phyloP scores from a whole-genome alignment of 805 yeast species.

The Ogataea polymorpha region DNA sequence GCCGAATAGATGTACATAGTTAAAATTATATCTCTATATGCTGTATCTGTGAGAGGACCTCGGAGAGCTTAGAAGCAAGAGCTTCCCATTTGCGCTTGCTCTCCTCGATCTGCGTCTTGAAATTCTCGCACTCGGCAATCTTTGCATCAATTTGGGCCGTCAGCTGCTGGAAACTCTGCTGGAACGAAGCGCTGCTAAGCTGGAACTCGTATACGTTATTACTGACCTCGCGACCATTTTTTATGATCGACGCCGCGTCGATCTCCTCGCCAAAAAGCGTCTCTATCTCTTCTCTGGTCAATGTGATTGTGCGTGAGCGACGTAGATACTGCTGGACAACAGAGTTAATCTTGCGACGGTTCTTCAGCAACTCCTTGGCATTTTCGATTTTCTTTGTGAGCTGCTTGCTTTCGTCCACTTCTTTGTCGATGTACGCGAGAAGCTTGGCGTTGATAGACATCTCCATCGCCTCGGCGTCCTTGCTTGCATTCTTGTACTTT shows the following conservation, averaged over 20 bases:
- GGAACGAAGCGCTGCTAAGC: conserved; percentile 19
- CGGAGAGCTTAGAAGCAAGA: conserved; percentile 16
- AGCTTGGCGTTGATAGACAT: conserved; percentile 15
- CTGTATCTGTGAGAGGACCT: conserved; percentile 10
- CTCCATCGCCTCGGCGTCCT: conserved; percentile 23
- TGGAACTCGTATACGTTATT: conserved; percentile 25
- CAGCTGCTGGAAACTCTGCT: conserved; percentile 21
- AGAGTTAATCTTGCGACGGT: conserved; percentile 25
- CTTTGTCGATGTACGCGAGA: conserved; percentile 19
- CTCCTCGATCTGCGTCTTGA: conserved; percentile 17
- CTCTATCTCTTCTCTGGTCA: conserved; percentile 23
- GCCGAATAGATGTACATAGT: conserved; percentile 9
- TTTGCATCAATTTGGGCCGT: conserved; percentile 21
- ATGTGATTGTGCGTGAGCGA: conserved; percentile 20
- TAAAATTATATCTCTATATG: conserved; percentile 3
- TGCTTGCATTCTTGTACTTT: conserved; percentile 12
- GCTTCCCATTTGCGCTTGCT: conserved; percentile 27
- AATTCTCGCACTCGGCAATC: conserved; percentile 25
- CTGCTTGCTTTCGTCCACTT: conserved; percentile 20
- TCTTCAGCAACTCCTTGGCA: conserved; percentile 22
- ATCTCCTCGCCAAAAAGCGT: conserved; percentile 29
- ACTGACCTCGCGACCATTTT: conserved; percentile 22
- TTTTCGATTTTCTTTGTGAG: conserved; percentile 20
- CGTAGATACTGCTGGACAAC: conserved; percentile 24
- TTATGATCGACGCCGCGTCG: conserved; percentile 22